Evolutionary conservation across 2,329 filamentous ascomycete species (phyloP), one percentile per base, ranked within the genome.

Genomic region (Colletotrichum caudatum): DNA sequence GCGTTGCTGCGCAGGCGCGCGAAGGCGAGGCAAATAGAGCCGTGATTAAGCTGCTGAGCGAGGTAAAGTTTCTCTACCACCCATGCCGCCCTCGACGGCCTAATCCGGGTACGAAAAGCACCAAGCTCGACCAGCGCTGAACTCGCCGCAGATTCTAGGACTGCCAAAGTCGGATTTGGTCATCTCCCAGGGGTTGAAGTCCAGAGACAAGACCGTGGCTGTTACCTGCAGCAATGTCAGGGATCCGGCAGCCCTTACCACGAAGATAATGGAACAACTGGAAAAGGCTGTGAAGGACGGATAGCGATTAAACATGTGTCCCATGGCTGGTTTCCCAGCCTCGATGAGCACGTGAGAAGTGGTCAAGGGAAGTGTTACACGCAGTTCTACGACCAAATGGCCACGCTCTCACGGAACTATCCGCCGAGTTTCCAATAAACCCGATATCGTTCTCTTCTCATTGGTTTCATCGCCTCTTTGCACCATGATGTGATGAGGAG

Each of bases 11-110:
- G 0, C 90, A 87, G 74, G 85, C 92, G 14, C 85, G 86, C 72
- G 90, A 93, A 18, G 91, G 91, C 18, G 90, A 92, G 77, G 89
- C 92, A 6, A 94, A 94, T 77, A 88, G 87, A 77, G 91, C 91
- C 5, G 89, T 93, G 2, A 81, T 89, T 60, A 83, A 86, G 48
- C 80, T 93, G 5, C 81, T 94, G 66, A 90, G 91, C 74, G 82
- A 89, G 76, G 89, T 90, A 75, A 80, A 80, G 72, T 12, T 33
- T 8, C 29, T 37, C 18, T 20, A 18, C 1, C 33, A 3, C 14
- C n/a, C 4, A 8, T 33, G 2, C 11, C 54, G 1, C 20, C 5
- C 35, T n/a, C 23, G 53, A n/a, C 37, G 11, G 11, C 12, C 20
- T 20, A 16, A 5, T 3, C 3, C n/a, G 9, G 14, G 33, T 39